Evolutionary conservation across 2,329 filamentous ascomycete genomes (phyloP).

Genomic region (Chaetomium olivaceum): DNA sequence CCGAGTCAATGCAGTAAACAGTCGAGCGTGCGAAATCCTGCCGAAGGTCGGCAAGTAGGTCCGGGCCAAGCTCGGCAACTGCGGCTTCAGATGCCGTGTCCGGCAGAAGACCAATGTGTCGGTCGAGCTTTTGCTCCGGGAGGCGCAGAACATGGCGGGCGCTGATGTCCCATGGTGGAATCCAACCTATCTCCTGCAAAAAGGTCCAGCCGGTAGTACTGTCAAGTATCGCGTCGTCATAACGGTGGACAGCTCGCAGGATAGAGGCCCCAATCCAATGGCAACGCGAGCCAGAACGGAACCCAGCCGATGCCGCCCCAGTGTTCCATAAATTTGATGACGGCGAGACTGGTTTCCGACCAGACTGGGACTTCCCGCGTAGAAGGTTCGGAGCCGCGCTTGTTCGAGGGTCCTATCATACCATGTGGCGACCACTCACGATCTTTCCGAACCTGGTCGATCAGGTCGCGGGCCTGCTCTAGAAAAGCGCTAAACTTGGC

Average conservation of each 20-base stretch:
- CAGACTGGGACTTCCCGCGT: slow-evolving; percentile 42
- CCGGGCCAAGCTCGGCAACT: slow-evolving; percentile 38
- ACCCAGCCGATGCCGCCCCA: slow-evolving; percentile 62
- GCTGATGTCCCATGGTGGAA: slow-evolving; percentile 70
- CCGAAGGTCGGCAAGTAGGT: slow-evolving; percentile 53
- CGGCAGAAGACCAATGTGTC: slow-evolving; percentile 45
- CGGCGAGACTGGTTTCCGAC: slow-evolving; percentile 51
- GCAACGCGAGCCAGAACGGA: slow-evolving; percentile 53
- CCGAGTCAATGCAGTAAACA: slow-evolving; percentile 73
- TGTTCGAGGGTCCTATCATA: slow-evolving; percentile 45
- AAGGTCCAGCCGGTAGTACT: slow-evolving; percentile 60
- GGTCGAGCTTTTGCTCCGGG: slow-evolving; percentile 48
- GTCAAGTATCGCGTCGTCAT: slow-evolving; percentile 52
- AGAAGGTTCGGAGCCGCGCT: slow-evolving; percentile 15
- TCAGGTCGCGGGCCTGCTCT: slow-evolving; percentile 49
- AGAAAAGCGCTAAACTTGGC: slow-evolving; percentile 48
- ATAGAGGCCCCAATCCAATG: slow-evolving; percentile 65
- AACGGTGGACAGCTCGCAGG: slow-evolving; percentile 61
- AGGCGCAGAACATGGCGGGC: slow-evolving; percentile 61
- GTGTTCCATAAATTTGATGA: slow-evolving; percentile 69
- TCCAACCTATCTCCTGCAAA: slow-evolving; percentile 72
- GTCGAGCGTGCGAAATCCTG: slow-evolving; percentile 59
- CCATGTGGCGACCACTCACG: slow-evolving; percentile 54
- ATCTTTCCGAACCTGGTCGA: slow-evolving; percentile 52
- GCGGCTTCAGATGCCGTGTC: slow-evolving; percentile 27